These are phyloP conservation scores for Penicillium fuscoglaucum DNA, from an alignment of 2,329 filamentous ascomycete species.

Conservation along the genomic window DNA sequence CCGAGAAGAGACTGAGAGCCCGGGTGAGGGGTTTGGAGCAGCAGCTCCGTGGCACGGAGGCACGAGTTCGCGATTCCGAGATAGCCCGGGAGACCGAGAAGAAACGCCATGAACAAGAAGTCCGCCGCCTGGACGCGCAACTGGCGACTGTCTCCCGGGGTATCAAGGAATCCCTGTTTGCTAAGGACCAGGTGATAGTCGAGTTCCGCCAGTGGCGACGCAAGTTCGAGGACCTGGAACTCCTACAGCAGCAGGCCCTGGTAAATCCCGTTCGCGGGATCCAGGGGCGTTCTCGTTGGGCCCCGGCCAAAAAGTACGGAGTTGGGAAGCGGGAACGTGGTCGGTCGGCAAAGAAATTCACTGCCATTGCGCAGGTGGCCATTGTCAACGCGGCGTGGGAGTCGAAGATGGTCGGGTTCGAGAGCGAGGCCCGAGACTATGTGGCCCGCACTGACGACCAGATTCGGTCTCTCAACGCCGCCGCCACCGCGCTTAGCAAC, in stretches of 20 bases:
- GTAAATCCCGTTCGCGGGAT: background rate
- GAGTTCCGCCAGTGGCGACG: background rate
- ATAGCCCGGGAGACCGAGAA: background rate
- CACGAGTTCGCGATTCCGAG: background rate
- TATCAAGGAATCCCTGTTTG: background rate
- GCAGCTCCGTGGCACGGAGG: background rate
- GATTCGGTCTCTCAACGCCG: background rate
- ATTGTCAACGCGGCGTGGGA: constrained; percentile 1
- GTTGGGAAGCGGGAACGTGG: background rate
- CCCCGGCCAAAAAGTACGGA: background rate
- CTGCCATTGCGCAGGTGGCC: constrained; percentile 3
- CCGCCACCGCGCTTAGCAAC: background rate
- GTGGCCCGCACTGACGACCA: background rate
- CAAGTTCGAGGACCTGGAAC: background rate
- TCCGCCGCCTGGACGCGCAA: background rate
- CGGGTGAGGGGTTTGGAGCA: background rate
- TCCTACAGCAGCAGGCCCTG: background rate
- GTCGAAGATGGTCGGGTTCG: background rate
- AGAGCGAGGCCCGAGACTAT: background rate
- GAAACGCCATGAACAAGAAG: background rate
- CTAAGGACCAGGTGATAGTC: background rate
- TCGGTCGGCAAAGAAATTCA: background rate
- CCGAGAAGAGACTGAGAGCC: background rate
- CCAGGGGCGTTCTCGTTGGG: background rate
- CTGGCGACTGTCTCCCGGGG: background rate